Percentiles rank a stretch among this genome's conserved stretches.
Conservation (phyloP, 1,139 yeast genomes). For the Magnusiomyces magnusii region DNA sequence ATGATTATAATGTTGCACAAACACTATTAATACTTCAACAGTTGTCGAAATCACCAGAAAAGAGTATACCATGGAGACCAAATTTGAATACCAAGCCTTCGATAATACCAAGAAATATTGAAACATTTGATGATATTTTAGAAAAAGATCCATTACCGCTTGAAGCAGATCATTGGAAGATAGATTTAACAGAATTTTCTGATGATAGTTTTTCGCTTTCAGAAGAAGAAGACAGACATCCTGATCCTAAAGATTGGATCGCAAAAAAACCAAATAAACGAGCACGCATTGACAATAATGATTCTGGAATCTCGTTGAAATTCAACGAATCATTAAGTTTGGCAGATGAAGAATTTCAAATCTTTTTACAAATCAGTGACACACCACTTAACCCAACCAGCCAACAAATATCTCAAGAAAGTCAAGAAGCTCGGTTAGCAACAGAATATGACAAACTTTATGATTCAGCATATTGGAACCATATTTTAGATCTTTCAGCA, state of each 20-base stretch:
- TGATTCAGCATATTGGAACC: conserved; percentile 2
- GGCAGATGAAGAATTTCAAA: not conserved
- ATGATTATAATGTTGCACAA: conserved; percentile 4
- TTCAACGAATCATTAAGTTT: not conserved
- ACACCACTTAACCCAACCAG: not conserved
- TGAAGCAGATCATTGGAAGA: conserved; percentile 1
- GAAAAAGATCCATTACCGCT: conserved; percentile 6
- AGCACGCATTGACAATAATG: not conserved
- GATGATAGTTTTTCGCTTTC: not conserved
- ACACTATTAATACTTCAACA: not conserved
- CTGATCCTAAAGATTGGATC: not conserved
- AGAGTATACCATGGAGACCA: conserved; percentile 1
- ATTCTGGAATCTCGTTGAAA: not conserved
- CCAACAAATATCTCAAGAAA: not conserved
- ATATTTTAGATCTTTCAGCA: not conserved
- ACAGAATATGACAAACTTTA: not conserved
- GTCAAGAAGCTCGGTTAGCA: not conserved
- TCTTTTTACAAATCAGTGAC: not conserved
- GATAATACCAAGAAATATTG: not conserved
- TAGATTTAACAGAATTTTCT: not conserved
- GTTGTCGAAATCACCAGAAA: conserved; percentile 2
- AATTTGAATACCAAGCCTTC: not conserved
- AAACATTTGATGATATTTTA: not conserved
- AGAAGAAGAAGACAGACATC: not conserved
- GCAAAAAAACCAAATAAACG: not conserved